Base-by-base conservation (phyloP, 1,139 yeast genomes). In the Pneumocystis murina region DNA sequence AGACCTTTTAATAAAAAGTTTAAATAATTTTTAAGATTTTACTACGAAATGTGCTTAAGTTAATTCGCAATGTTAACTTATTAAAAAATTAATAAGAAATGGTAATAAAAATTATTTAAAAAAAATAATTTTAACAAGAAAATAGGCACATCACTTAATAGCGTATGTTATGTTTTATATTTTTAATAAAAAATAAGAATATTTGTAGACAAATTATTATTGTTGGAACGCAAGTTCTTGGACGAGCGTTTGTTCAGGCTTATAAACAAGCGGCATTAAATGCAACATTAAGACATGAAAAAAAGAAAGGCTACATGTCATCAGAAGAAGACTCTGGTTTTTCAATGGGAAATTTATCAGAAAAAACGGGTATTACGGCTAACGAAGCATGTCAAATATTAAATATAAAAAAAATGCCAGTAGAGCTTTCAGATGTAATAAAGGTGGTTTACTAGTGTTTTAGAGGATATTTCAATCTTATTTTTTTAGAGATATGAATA, bases 241-340 rank as follows among this genome's bases (percentile, higher is more conserved):
- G 97, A 63, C 83, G 88, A 69, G 98, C 98, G 0, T 92, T 92
- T 75, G 82, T 91, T n/a, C 96, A 90, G 74, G 97, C 98, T 0
- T 92, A 91, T 79, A 86, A 86, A 71, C 97, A 92, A 76, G 97
- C 98, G 0, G 95, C 97, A 64, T 81, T 83, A 1, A 83, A 82
- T 62, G 82, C 84, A 70, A 81, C 83, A 61, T 16, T 28, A 36
- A 41, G 28, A 30, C 59, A 48, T n/a, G 63, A 65, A 39, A 30
- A 55, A 28, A 62, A 60, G 28, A 89, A 91, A 62, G 97, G 96
- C 59, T 83, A 41, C n/a, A 66, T 30, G 16, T 62, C 66, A 8
- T 66, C 65, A 28, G 64, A 64, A 61, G 30, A 20, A 48, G 30
- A 1, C 5, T 1, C 24, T 24, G 33, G 28, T 24, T 8, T 17